A percentile compares a stretch with the other conserved stretches of the same genome.
Conservation (phyloP, 768 basidiomycete genomes). For the Strobilomyces echinocephalus region DNA sequence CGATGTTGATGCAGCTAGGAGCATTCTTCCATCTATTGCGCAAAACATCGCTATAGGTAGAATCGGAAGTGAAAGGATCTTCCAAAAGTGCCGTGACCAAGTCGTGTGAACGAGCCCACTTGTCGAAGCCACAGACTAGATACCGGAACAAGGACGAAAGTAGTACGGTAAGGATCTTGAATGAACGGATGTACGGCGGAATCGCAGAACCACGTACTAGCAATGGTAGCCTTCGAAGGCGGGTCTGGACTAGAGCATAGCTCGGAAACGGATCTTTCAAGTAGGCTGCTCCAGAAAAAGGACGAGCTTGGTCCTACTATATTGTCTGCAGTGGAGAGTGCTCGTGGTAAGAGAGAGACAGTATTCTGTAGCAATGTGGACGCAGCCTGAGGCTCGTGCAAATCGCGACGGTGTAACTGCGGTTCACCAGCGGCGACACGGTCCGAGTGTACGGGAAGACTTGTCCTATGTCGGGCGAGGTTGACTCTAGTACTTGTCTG, state of each 20-base stretch:
- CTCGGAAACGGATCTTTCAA: conserved; percentile 31
- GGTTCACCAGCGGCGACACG: not conserved
- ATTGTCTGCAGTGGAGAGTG: conserved; percentile 29
- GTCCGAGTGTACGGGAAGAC: not conserved
- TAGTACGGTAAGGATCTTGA: not conserved
- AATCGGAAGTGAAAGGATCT: conserved; percentile 61
- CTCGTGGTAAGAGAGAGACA: conserved; percentile 40
- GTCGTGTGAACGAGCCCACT: conserved; percentile 49
- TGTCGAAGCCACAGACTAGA: conserved; percentile 55
- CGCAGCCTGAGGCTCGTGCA: not conserved
- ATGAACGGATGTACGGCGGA: not conserved
- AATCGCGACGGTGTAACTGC: not conserved
- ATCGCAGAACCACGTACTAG: conserved; percentile 36
- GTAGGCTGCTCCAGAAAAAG: conserved; percentile 44
- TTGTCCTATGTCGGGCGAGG: not conserved
- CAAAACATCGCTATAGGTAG: conserved; percentile 38
- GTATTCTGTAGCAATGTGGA: conserved; percentile 50
- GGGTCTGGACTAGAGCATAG: conserved; percentile 31
- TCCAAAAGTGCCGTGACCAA: conserved; percentile 68
- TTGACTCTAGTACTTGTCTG: not conserved
- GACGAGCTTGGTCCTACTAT: conserved; percentile 28
- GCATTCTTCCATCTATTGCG: conserved; percentile 46
- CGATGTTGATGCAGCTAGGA: conserved; percentile 22
- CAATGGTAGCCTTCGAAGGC: conserved; percentile 40
- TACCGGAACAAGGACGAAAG: not conserved